Conservation (phyloP, 176 grass and related monocot species). For the Paspalum vaginatum region DNA sequence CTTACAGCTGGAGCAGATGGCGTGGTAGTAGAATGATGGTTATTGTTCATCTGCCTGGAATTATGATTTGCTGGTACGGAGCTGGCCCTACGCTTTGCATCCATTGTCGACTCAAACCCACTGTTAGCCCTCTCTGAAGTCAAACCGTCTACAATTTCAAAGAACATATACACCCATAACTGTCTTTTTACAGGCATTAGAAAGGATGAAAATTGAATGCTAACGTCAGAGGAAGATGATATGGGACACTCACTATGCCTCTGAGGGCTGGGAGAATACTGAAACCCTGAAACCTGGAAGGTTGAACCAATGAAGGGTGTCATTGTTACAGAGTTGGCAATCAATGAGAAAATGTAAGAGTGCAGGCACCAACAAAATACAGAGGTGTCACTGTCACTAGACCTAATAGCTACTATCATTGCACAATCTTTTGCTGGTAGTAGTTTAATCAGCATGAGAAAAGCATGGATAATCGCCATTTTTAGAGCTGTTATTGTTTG, state of each 20-base stretch:
- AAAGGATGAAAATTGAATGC: neutral
- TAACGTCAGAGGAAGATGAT: neutral
- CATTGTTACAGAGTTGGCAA: neutral
- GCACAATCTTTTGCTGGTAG: constrained; percentile 2
- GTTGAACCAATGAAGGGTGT: neutral
- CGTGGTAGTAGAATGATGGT: constrained; percentile 14
- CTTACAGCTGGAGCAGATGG: constrained; percentile 51
- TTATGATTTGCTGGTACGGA: constrained; percentile 34
- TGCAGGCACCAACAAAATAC: constrained; percentile 14
- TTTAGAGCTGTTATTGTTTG: neutral
- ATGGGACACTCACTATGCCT: constrained; percentile 41
- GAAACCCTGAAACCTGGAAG: constrained; percentile 43
- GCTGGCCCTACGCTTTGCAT: constrained; percentile 28
- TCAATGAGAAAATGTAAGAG: neutral
- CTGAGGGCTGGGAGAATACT: constrained; percentile 51
- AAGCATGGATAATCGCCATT: constrained; percentile 29
- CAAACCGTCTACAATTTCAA: constrained; percentile 15
- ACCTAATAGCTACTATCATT: neutral
- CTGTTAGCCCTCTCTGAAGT: constrained; percentile 29
- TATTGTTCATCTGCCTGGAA: constrained; percentile 39
- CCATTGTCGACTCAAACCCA: constrained; percentile 19
- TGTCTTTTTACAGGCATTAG: neutral
- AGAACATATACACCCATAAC: neutral
- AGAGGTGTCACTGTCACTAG: neutral
- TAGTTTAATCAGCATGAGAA: constrained; percentile 30